These are phyloP conservation scores for Neofusicoccum parvum DNA, from an alignment of 2,329 filamentous ascomycete genomes.

Conservation along the genomic window DNA sequence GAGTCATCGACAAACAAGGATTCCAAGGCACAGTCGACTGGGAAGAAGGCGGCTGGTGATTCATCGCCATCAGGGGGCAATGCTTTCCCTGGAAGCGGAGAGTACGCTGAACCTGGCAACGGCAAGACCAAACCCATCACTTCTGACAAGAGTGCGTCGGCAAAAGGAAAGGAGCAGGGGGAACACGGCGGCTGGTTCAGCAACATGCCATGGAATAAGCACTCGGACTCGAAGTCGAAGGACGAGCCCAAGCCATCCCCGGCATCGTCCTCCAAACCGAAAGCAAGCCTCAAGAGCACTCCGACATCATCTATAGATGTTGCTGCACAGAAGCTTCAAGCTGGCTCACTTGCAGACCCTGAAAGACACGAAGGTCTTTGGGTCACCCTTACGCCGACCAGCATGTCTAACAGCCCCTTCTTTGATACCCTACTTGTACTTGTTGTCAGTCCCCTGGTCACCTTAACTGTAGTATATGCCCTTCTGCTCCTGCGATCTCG, in stretches of 20 bases:
- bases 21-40: conserved; percentile 22
- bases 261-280: conserved; percentile 3
- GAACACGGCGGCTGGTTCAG: conserved; percentile 27
- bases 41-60: conserved; percentile 12
- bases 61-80: conserved; percentile 61
- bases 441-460: conserved; percentile 92
- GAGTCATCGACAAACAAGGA: conserved; percentile 24
- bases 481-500: conserved; percentile 84
- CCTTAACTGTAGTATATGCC: conserved; percentile 88
- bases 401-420: conserved; percentile 84
- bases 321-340: neutral
- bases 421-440: conserved; percentile 95
- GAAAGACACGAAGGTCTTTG: conserved; percentile 76
- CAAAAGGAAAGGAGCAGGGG: conserved; percentile 28
- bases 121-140: neutral
- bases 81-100: conserved; percentile 71
- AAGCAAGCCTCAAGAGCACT: conserved; percentile 25
- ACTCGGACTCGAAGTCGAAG: conserved; percentile 27
- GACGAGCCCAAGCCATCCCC: neutral
- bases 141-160: neutral
- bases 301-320: conserved; percentile 17
- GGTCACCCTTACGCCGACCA: conserved; percentile 94
- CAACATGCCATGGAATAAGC: conserved; percentile 29
- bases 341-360: neutral
- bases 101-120: conserved; percentile 53